Conservation (phyloP, 192 early-diverging fungal genomes). For the Coemansia sp. region DNA sequence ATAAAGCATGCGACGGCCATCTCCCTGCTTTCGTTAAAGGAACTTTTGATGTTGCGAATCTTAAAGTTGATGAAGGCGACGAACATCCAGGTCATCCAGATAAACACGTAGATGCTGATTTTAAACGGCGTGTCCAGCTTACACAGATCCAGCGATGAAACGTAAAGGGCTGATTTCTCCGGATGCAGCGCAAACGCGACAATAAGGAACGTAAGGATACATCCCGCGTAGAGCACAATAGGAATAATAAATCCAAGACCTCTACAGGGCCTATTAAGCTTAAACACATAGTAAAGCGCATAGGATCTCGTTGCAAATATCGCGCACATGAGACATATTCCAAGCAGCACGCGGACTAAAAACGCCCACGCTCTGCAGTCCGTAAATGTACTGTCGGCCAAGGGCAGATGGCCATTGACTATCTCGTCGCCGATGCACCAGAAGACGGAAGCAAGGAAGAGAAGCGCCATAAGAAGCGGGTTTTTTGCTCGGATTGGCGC, state of each 20-base stretch:
- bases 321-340: slow-evolving; percentile 21
- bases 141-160: slow-evolving; percentile 17
- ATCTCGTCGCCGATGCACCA: slow-evolving; percentile 45
- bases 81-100: slow-evolving; percentile 15
- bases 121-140: slow-evolving; percentile 17
- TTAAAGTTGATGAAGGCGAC: slow-evolving; percentile 20
- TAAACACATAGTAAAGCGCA: slow-evolving; percentile 26
- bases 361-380: slow-evolving; percentile 33
- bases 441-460: slow-evolving; percentile 13
- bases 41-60: slow-evolving; percentile 38
- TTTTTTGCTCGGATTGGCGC: slow-evolving; percentile 40
- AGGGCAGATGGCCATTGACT: slow-evolving; percentile 26
- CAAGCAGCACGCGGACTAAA: slow-evolving; percentile 31
- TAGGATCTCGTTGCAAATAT: slow-evolving; percentile 25
- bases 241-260: slow-evolving; percentile 28
- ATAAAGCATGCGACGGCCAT: slow-evolving; percentile 25
- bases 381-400: slow-evolving; percentile 9
- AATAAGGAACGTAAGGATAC: slow-evolving; percentile 14
- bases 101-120: slow-evolving; percentile 19
- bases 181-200: slow-evolving; percentile 11
- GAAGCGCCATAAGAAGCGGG: slow-evolving; percentile 22
- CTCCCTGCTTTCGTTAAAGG: slow-evolving; percentile 41
- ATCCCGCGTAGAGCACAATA: slow-evolving; percentile 10
- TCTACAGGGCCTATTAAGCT: slow-evolving; percentile 7
- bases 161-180: slow-evolving; percentile 10